Evolutionary conservation across 441 rosid genomes (phyloP), one percentile per base, ranked within the genome.

Genomic region (Croton laevigatus): DNA sequence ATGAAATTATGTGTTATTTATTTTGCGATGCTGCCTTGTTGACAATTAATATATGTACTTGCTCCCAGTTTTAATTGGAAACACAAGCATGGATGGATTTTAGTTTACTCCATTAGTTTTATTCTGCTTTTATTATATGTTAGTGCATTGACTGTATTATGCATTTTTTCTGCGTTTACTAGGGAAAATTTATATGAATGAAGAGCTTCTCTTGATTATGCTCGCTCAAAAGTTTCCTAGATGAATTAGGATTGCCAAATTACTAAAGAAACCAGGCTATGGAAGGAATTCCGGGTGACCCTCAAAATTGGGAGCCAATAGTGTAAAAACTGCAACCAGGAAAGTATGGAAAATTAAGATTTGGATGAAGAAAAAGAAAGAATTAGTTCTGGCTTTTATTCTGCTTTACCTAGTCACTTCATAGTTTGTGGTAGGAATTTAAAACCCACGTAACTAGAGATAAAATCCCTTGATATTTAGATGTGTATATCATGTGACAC

Each of bases 31-130:
- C 12, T 16, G 53, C 57, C 0, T 13, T 6, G 55, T 49, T 37
- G 48, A 36, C 38, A 45, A 69, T 69, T 37, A 42, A 27, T 59
- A 12, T 12, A 45, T 68, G 55, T 10, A 55, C 59, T 37, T 55
- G 38, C 14, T 8, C 4, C 1, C 8, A 34, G 20, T 17, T 27
- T 22, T 17, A 5, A 12, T 44, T 44, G 37, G 48, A 36, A 52
- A 53, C 16, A 34, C 51, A 42, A 65, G 54, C 38, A 34, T 8
- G 68, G 19, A 48, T 5, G 58, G 23, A 37, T 9, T 66, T 49
- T 27, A 27, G 32, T 27, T 1, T 17, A 34, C 22, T 8, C 59
- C 34, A 66, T 66, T 66, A 48, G 2, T 65, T 46, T 46, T n/a
- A 32, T 48, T 65, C 8, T 17, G 46, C 48, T 65, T 65, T 65